phyloP scores from a whole-genome alignment of 805 yeast genomes.

The Schizosaccharomyces cryophilus region DNA sequence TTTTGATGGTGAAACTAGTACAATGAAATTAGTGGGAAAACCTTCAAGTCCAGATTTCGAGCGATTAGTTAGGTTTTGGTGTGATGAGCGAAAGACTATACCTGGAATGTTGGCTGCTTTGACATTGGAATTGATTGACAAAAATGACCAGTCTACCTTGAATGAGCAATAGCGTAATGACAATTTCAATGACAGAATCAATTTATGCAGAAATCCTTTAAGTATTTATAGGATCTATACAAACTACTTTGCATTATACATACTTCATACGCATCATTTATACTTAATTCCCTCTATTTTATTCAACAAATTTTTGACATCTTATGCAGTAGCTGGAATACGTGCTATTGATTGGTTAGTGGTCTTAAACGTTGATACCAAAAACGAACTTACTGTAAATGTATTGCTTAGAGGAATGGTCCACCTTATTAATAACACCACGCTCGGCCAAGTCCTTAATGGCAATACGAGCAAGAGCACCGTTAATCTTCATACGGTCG shows the following conservation, averaged over 20 bases:
- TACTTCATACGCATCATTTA: too few species aligned
- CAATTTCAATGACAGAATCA: too few species aligned
- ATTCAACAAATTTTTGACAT: too few species aligned
- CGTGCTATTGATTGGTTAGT: background rate
- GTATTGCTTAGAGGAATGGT: constrained; percentile 87
- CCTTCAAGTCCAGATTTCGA: background rate
- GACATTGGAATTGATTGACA: constrained; percentile 39
- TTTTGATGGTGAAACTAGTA: constrained; percentile 30
- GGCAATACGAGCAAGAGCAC: constrained; percentile 97
- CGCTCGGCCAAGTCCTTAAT: constrained; percentile 82
- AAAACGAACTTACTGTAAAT: constrained; percentile 34
- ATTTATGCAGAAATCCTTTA: too few species aligned
- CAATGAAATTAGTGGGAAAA: constrained; percentile 23
- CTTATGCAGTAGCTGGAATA: background rate
- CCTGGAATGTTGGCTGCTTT: constrained; percentile 60
- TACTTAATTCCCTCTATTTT: too few species aligned
- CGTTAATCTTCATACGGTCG: constrained; percentile 97
- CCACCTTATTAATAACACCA: constrained; percentile 84
- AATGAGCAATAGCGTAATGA: too few species aligned
- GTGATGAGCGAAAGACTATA: constrained; percentile 38
- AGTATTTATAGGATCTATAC: too few species aligned
- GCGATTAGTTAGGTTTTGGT: constrained; percentile 37
- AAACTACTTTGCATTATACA: too few species aligned
- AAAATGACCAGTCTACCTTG: constrained; percentile 3
- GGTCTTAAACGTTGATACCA: too few species aligned